Conservation (phyloP, 2,329 filamentous ascomycete species). For the Aspergillus arachidicola region DNA sequence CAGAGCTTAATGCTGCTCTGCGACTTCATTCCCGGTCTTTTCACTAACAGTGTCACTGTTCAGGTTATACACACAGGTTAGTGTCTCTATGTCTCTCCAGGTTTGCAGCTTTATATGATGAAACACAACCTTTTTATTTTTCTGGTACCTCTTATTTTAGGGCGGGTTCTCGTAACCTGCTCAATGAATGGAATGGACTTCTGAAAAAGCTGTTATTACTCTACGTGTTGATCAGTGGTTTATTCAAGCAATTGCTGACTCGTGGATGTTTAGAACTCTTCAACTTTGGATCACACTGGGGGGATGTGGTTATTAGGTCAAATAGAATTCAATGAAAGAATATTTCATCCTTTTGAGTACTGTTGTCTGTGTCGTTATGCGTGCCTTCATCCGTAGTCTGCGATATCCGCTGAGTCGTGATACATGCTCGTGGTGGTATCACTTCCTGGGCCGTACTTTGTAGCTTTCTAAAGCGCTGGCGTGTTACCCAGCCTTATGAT, state of each 20-base stretch:
- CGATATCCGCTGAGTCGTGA: not conserved
- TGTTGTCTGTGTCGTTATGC: not conserved
- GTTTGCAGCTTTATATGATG: constrained; percentile 61
- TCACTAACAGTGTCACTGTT: not conserved
- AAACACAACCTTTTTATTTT: constrained; percentile 68
- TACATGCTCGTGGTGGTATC: not conserved
- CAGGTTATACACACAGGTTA: constrained; percentile 23
- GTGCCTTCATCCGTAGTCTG: not conserved
- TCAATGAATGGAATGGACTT: constrained; percentile 86
- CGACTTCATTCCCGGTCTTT: not conserved
- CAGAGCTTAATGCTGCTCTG: not conserved
- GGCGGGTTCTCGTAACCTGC: constrained; percentile 47
- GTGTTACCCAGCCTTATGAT: too few species aligned
- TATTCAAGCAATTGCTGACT: constrained; percentile 17
- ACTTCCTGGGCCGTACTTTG: not conserved
- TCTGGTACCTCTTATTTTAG: constrained; percentile 99
- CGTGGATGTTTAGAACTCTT: not conserved
- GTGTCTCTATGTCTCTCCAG: constrained; percentile 31
- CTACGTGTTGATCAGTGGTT: constrained; percentile 4
- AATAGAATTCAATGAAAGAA: not conserved
- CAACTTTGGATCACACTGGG: not conserved
- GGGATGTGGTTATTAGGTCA: not conserved
- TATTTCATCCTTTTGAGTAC: not conserved
- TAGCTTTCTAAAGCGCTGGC: not conserved
- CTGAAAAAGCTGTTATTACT: constrained; percentile 56